Evolutionary conservation across 345 rosid species (phyloP).

Genomic region (Abelmoschus esculentus): DNA sequence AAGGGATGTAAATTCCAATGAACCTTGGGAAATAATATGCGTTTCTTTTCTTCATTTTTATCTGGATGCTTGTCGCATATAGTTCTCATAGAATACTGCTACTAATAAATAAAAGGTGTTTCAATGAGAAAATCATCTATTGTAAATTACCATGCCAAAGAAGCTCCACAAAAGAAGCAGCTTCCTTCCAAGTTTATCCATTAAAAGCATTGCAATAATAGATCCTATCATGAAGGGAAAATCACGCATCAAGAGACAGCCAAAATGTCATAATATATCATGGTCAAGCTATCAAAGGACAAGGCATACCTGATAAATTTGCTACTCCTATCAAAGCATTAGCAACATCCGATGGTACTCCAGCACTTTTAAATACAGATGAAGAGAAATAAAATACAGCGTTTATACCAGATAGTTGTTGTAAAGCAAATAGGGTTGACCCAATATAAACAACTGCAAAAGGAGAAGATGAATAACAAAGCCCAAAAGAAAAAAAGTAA

Average conservation of each 20-base stretch:
- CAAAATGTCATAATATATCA: slow-evolving; percentile 2
- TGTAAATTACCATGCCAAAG: slow-evolving; percentile 58
- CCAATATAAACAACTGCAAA: slow-evolving; percentile 99
- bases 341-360: slow-evolving; percentile 76
- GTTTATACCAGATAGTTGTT: slow-evolving; percentile 99
- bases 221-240: slow-evolving; percentile 49
- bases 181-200: slow-evolving; percentile 90
- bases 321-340: slow-evolving; percentile 69
- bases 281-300: slow-evolving; percentile 3
- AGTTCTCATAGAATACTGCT: not conserved
- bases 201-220: slow-evolving; percentile 70
- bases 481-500: slow-evolving; percentile 28
- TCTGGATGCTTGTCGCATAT: not conserved
- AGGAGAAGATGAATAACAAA: slow-evolving; percentile 67
- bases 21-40: not conserved
- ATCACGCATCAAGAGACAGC: not conserved
- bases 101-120: not conserved
- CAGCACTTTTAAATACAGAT: slow-evolving; percentile 88
- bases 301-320: slow-evolving; percentile 59
- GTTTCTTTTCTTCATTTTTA: not conserved
- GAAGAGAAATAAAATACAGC: slow-evolving; percentile 98
- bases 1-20: not conserved
- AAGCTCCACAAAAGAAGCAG: slow-evolving; percentile 76
- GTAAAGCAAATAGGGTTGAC: slow-evolving; percentile 99
- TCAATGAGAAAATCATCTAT: slow-evolving; percentile 1